Conservation (phyloP, 805 yeast species). For the Hanseniaspora thailandica region DNA sequence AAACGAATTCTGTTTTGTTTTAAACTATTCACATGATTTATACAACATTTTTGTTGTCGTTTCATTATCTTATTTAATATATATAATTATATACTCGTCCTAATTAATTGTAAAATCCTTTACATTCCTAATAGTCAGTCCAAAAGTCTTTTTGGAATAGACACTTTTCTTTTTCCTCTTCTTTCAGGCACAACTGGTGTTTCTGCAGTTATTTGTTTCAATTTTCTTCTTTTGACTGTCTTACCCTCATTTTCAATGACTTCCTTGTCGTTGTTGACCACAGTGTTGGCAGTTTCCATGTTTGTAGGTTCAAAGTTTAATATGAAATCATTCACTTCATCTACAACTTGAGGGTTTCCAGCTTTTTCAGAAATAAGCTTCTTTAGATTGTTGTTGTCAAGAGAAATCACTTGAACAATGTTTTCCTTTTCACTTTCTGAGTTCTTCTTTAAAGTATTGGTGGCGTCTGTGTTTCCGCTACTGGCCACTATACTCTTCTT, state of each 20-base stretch:
- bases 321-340: slow-evolving; percentile 5
- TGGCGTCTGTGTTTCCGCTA: background rate
- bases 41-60: background rate
- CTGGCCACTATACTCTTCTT: background rate
- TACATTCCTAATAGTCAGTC: slow-evolving; percentile 6
- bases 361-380: background rate
- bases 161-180: slow-evolving; percentile 9
- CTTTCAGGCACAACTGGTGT: background rate
- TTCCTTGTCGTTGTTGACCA: background rate
- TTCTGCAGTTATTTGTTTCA: background rate
- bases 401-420: background rate
- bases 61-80: background rate
- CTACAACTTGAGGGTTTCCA: background rate
- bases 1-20: background rate
- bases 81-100: background rate
- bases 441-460: background rate
- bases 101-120: background rate
- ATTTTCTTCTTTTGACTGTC: background rate
- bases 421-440: background rate
- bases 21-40: background rate
- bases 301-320: slow-evolving; percentile 4
- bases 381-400: background rate
- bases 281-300: background rate
- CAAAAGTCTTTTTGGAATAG: slow-evolving; percentile 9
- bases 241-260: background rate